Conservation (phyloP, 805 yeast species). For the Saturnispora zaruensis region DNA sequence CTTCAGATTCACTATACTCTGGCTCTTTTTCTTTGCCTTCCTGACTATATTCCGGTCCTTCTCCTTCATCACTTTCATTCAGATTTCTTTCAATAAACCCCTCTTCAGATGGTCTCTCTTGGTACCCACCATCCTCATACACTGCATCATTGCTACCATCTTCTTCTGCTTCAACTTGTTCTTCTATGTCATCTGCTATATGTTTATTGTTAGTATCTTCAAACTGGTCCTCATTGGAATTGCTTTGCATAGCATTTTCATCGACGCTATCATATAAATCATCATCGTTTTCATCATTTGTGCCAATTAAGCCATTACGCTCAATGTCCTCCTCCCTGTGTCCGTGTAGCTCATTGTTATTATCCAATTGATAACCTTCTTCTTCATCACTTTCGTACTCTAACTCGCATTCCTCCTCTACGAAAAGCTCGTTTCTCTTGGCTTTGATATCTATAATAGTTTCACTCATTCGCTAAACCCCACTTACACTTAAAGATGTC, state of each 20-base stretch:
- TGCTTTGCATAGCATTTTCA: not conserved
- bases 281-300: not conserved
- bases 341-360: not conserved
- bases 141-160: not conserved
- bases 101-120: not conserved
- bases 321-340: slow-evolving; percentile 3
- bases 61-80: not conserved
- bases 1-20: slow-evolving; percentile 3
- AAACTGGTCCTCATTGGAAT: not conserved
- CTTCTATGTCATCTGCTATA: not conserved
- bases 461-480: not conserved
- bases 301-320: not conserved
- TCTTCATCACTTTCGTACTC: slow-evolving; percentile 27
- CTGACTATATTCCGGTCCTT: slow-evolving; percentile 1
- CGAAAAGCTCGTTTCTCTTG: not conserved
- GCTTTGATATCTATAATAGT: not conserved
- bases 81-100: not conserved
- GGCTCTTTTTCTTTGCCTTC: not conserved
- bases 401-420: slow-evolving; percentile 21
- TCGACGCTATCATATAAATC: not conserved
- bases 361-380: slow-evolving; percentile 3
- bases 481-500: not conserved
- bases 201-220: slow-evolving; percentile 6
- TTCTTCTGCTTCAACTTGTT: slow-evolving; percentile 6
- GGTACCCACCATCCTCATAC: not conserved